Conservation (phyloP, 2,329 filamentous ascomycete species). For the Rhynchosporium graminicola region DNA sequence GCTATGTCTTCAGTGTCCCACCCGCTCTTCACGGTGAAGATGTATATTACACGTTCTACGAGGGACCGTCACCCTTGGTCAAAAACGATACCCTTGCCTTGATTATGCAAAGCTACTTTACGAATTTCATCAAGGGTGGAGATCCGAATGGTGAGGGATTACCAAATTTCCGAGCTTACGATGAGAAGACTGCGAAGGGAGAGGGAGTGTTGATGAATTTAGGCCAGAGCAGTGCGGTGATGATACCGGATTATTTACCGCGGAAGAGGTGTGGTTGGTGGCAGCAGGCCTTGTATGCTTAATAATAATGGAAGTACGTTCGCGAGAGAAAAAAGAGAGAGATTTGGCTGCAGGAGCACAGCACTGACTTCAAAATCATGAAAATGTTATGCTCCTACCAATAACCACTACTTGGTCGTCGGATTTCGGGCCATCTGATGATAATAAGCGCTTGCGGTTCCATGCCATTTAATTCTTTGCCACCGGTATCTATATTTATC, state of each 20-base stretch:
- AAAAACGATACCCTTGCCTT: conserved; percentile 37
- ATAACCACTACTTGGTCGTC: no score
- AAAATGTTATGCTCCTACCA: no score
- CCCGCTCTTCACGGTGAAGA: conserved; percentile 56
- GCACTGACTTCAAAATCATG: no score
- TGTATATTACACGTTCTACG: conserved; percentile 53
- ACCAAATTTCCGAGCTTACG: conserved; percentile 12
- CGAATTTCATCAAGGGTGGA: conserved; percentile 40
- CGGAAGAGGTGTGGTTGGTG: conserved; percentile 42
- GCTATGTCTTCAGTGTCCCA: conserved; percentile 54
- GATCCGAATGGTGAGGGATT: conserved; percentile 35
- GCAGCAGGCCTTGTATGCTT: conserved; percentile 34
- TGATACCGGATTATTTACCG: conserved; percentile 30
- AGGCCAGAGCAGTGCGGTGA: conserved; percentile 9
- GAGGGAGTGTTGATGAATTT: conserved; percentile 17
- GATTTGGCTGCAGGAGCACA: no score
- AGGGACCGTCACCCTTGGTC: conserved; percentile 35
- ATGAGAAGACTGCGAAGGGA: neutral
- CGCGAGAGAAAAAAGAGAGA: neutral
- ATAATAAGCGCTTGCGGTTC: no score
- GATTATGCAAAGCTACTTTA: conserved; percentile 43
- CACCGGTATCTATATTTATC: neutral
- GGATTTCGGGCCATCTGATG: no score
- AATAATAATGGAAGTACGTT: neutral
- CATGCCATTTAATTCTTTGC: neutral